phyloP scores from a whole-genome alignment of 2,329 filamentous ascomycete species.

The Monilinia aucupariae region DNA sequence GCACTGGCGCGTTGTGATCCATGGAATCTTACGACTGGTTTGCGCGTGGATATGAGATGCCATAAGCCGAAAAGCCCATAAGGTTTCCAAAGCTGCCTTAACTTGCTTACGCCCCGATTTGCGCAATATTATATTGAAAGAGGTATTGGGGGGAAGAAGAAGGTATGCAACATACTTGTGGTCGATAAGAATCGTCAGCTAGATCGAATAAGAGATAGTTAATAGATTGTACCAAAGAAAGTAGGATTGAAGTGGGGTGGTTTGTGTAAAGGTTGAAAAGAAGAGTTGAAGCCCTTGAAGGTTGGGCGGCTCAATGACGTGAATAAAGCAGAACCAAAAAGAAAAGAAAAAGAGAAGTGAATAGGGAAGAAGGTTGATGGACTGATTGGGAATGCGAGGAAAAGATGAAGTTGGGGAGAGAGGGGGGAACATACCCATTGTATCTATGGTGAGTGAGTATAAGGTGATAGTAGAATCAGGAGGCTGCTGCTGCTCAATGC shows the following conservation, averaged over 20 bases:
- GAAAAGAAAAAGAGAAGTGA: slow-evolving; percentile 12
- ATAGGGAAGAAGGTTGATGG: slow-evolving; percentile 15
- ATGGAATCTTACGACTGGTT: slow-evolving; percentile 15
- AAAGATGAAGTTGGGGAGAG: slow-evolving; percentile 7
- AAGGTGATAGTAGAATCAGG: slow-evolving; percentile 17
- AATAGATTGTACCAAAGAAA: slow-evolving; percentile 7
- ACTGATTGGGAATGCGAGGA: slow-evolving; percentile 16
- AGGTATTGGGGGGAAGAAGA: not conserved
- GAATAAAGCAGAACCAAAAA: slow-evolving; percentile 9
- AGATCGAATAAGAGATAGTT: slow-evolving; percentile 15
- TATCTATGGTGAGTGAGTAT: slow-evolving; percentile 16
- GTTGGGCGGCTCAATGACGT: slow-evolving; percentile 3
- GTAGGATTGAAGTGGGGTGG: slow-evolving; percentile 13
- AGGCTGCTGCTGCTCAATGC: slow-evolving; percentile 19
- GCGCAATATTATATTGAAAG: slow-evolving; percentile 5
- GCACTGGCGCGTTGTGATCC: slow-evolving; percentile 13
- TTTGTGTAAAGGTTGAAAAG: slow-evolving; percentile 12
- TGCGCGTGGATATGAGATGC: slow-evolving; percentile 14
- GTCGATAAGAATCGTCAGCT: slow-evolving; percentile 20
- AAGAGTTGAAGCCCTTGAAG: slow-evolving; percentile 5
- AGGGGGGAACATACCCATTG: slow-evolving; percentile 17
- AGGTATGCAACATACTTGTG: slow-evolving; percentile 17
- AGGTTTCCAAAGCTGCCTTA: slow-evolving; percentile 2
- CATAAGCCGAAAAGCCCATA: slow-evolving; percentile 6
- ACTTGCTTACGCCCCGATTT: slow-evolving; percentile 6